Conservation (phyloP, 148 eudicot species). For the Rhododendron ferrugineum region DNA sequence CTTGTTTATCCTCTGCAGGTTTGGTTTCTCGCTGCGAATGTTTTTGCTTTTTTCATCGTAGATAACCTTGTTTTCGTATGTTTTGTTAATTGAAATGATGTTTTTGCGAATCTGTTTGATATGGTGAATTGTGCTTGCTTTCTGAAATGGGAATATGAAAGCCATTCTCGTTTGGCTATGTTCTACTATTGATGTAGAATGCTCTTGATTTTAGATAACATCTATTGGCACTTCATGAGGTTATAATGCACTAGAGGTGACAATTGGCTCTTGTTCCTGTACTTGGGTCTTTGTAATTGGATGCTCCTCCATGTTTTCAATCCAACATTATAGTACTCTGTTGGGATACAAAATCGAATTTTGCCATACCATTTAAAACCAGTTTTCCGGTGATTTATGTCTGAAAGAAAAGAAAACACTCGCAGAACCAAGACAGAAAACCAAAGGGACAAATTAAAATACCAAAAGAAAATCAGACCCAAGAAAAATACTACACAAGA, state of each 20-base stretch:
- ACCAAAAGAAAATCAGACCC: too few relatives aligned
- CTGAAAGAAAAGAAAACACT: not conserved
- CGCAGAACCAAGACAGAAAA: not conserved
- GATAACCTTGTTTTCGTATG: not conserved
- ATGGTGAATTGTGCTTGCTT: not conserved
- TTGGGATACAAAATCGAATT: too few relatives aligned
- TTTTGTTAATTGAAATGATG: not conserved
- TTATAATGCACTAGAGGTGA: not conserved
- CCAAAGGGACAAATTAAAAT: not conserved
- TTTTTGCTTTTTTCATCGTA: not conserved
- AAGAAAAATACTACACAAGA: not conserved
- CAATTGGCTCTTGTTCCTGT: not conserved
- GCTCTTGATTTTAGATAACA: not conserved
- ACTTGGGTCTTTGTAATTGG: not conserved
- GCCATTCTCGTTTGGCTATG: not conserved
- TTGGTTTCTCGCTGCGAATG: conserved; percentile 2
- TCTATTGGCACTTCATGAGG: not conserved
- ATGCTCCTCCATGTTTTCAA: not conserved
- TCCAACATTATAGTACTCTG: too few relatives aligned
- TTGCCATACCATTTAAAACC: too few relatives aligned
- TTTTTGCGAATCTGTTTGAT: not conserved
- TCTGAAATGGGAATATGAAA: not conserved
- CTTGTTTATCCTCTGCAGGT: conserved; percentile 58
- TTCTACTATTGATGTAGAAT: not conserved
- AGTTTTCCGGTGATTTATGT: too few relatives aligned